These are phyloP conservation scores for Termitomyces sp. DNA, from an alignment of 768 basidiomycete species.

Conservation along the genomic window DNA sequence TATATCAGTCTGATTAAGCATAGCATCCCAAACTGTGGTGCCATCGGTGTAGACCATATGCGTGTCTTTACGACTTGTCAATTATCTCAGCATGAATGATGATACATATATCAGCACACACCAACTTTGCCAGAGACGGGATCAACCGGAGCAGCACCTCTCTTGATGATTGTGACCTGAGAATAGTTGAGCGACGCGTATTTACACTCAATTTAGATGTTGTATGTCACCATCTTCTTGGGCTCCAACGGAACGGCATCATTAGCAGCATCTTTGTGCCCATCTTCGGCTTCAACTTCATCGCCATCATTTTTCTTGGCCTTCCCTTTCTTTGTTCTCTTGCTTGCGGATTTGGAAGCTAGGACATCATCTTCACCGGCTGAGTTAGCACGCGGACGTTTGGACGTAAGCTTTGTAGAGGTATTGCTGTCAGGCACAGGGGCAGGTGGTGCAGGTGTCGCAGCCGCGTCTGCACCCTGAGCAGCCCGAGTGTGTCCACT, in stretches of 20 bases:
- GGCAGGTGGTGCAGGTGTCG: slow-evolving; percentile 17
- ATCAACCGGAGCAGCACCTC: slow-evolving; percentile 57
- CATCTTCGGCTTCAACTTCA: too few relatives aligned
- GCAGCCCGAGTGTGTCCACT: slow-evolving; percentile 33
- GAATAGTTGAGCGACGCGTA: slow-evolving; percentile 2
- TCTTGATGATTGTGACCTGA: slow-evolving; percentile 40
- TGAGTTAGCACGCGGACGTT: slow-evolving; percentile 27
- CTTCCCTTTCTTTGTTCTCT: slow-evolving; percentile 25
- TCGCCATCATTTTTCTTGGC: slow-evolving; percentile 16
- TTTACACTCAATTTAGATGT: neutral
- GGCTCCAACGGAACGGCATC: slow-evolving; percentile 18
- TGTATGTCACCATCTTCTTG: slow-evolving; percentile 42
- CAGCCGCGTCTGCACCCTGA: slow-evolving; percentile 14
- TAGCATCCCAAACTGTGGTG: slow-evolving; percentile 48
- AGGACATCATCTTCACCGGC: slow-evolving; percentile 25
- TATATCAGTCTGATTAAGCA: slow-evolving; percentile 60
- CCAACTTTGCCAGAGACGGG: slow-evolving; percentile 39
- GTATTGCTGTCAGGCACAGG: slow-evolving; percentile 21
- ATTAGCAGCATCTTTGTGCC: slow-evolving; percentile 19
- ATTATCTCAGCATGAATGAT: neutral
- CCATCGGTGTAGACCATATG: slow-evolving; percentile 47
- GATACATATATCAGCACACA: slow-evolving; percentile 29
- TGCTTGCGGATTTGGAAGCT: slow-evolving; percentile 23
- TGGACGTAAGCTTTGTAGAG: slow-evolving; percentile 23
- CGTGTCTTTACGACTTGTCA: slow-evolving; percentile 30